Evolutionary conservation across 306 rosid species (phyloP).

Genomic region (Abrus pulchellus): DNA sequence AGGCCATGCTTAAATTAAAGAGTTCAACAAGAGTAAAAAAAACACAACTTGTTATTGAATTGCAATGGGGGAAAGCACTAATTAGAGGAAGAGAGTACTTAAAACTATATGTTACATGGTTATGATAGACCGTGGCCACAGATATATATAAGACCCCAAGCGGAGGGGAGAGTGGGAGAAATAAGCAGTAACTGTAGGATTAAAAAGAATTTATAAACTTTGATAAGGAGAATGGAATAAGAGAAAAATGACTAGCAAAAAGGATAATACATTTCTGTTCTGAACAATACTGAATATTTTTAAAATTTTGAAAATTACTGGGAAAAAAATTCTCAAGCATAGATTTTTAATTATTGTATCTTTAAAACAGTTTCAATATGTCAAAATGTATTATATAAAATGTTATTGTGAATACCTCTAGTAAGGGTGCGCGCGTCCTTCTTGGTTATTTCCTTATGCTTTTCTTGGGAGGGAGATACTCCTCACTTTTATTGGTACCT

Average conservation of each 20-base stretch:
- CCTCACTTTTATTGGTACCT: constrained; percentile 51
- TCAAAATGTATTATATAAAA: neutral
- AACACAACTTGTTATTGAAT: neutral
- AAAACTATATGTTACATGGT: neutral
- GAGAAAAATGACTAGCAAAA: neutral
- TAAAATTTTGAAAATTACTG: neutral
- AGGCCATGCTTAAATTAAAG: constrained; percentile 36
- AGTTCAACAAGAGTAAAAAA: neutral
- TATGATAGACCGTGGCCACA: neutral
- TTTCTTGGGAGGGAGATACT: constrained; percentile 42
- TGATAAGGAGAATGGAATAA: constrained; percentile 23
- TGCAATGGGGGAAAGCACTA: constrained; percentile 22
- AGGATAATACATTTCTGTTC: neutral
- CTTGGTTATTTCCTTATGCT: constrained; percentile 20
- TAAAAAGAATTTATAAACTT: neutral
- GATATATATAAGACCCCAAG: constrained; percentile 1
- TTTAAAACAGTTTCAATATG: neutral
- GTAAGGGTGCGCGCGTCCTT: neutral
- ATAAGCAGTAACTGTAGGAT: neutral
- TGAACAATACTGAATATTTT: neutral
- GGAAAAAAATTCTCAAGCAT: neutral
- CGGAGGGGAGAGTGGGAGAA: neutral
- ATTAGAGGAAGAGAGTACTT: neutral
- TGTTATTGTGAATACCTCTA: neutral
- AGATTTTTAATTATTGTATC: neutral